Base-by-base conservation (phyloP, 176 grass and related monocot species). In the Puya raimondii region DNA sequence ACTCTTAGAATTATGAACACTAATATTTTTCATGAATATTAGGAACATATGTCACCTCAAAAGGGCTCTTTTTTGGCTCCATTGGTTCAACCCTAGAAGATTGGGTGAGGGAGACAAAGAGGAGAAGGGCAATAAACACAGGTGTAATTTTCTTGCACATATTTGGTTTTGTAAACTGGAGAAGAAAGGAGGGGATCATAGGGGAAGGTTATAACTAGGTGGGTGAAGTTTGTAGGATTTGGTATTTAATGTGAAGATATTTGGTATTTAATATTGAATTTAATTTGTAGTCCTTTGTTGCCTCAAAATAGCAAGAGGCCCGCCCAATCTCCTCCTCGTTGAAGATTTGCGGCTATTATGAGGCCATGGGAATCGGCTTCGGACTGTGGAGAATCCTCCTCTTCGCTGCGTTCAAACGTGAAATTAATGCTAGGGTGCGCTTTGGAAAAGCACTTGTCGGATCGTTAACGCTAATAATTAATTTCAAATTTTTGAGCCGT, bases 101-200 rank as follows among this genome's bases (percentile, higher is more conserved):
- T 66, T 82, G 72, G 12, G 56, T 72, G 27, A 82, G 54, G 27
- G 73, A 71, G 3, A 47, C 73, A 26, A 67, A 25, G 57, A 82
- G 67, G 75, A 82, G 65, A 48, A 82, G 69, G 47, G 80, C 80
- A 51, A 82, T 59, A 15, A 82, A 21, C 11, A 16, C 42, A 15
- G 70, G 6, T 14, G 72, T 70, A 13, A 70, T 70, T 64, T 71
- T 73, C 20, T 69, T 70, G 47, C 72, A 67, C 73, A 82, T 82
- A 1, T 16, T 65, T 49, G 2, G 11, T 12, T 12, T 1, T 23
- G 49, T 56, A 12, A 53, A 53, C 23, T 23, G 50, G 21, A 29
- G 69, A 29, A 14, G 18, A 54, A 9, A 21, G 22, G 2, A 53
- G 23, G 11, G n/a, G 10, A 21, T 11, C 3, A 4, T 13, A 13